Percentiles rank a stretch among this genome's conserved stretches.
Conservation (phyloP, 129 eudicot genomes). For the Arctium lappa region DNA sequence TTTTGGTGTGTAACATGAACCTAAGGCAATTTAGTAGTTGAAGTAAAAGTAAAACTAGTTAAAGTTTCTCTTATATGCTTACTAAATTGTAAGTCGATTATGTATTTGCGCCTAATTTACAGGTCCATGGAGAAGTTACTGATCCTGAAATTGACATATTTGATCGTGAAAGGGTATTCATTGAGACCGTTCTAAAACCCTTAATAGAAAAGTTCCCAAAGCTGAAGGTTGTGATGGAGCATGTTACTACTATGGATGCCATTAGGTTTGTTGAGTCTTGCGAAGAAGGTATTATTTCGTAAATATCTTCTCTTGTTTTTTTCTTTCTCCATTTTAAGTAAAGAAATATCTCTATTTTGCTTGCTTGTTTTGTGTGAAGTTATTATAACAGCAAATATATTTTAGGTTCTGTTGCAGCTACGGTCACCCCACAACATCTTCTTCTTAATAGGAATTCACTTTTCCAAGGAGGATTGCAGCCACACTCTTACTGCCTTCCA, state of each 20-base stretch:
- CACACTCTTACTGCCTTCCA: slow-evolving; percentile 94
- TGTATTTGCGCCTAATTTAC: slow-evolving; percentile 9
- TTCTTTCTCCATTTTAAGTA: background rate
- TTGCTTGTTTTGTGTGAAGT: background rate
- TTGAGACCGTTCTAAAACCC: slow-evolving; percentile 78
- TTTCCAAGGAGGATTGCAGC: slow-evolving; percentile 97
- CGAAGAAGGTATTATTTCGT: slow-evolving; percentile 54
- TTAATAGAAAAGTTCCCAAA: slow-evolving; percentile 66
- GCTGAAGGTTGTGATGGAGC: slow-evolving; percentile 95
- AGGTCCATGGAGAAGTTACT: slow-evolving; percentile 99
- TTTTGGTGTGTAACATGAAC: no score
- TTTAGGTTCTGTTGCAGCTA: slow-evolving; percentile 84
- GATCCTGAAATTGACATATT: slow-evolving; percentile 76
- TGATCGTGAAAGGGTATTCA: slow-evolving; percentile 89
- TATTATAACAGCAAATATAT: slow-evolving; percentile 12
- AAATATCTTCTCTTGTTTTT: background rate
- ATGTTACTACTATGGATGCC: slow-evolving; percentile 89
- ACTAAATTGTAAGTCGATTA: background rate
- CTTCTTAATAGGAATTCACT: slow-evolving; percentile 83
- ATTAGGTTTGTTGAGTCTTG: slow-evolving; percentile 83
- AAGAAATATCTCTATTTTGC: background rate
- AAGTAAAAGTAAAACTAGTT: no score
- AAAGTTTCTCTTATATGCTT: background rate
- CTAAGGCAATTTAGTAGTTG: no score
- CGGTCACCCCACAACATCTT: slow-evolving; percentile 97